Evolutionary conservation across 331 rosid species (phyloP), one percentile per base, ranked within the genome.

Genomic region (Dryas integrifolia): DNA sequence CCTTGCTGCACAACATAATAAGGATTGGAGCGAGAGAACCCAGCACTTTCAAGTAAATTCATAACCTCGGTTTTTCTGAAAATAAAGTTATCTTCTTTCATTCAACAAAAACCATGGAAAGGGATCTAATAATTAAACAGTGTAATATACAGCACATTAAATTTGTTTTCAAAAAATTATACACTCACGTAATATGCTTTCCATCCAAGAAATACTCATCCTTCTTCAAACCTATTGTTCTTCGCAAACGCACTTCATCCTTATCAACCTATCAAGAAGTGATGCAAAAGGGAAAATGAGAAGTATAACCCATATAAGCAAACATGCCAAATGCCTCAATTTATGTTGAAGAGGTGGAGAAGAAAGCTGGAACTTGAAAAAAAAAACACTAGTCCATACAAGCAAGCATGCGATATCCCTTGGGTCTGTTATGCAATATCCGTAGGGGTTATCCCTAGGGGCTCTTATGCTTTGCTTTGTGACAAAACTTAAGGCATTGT

Each of bases 1-100:
- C 98, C 98, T 86, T 94, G 98, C 77, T 91, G 97, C 77, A 94
- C 98, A 77, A 94, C 97, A 83, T 94, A 94, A 84, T 94, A 91
- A 75, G 98, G 98, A 84, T 94, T 94, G 79, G 98, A 91, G 69
- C 98, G 95, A 79, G 98, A 94, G 85, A 94, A 91, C 75, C 98
- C 98, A 74, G 98, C 98, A 86, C 98, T 94, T 86, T 94, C 98
- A 81, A 94, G 79, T 79, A 94, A 89, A 87, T 94, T 94, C 96
- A 94, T 94, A 68, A 91, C 98, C 86, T 94, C 97, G 0, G 97
- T 88, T 87, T 95, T 95, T 74, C 98, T 91, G 82, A 76, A 84
- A 60, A 79, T 56, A 65, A 41, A 66, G 72, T 53, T 72, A 46
- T 59, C 49, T n/a, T 53, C 72, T 41, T 21, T 57, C 53, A 6